Conservation (phyloP, 768 basidiomycete genomes). For the Trichaptum fuscoviolaceum region DNA sequence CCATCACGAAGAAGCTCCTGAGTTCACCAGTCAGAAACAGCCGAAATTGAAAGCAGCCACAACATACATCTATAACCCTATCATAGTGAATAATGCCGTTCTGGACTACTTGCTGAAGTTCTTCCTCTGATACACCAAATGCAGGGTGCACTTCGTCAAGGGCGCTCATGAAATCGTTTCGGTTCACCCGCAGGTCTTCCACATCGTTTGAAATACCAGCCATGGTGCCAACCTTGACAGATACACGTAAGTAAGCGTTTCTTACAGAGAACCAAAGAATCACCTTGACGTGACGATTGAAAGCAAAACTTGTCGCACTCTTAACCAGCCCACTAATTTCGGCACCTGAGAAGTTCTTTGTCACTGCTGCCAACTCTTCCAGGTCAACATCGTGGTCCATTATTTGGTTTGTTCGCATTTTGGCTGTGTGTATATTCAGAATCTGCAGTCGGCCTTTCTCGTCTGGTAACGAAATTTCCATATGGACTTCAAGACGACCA, state of each 20-base stretch:
- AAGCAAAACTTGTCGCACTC: slow-evolving; percentile 97
- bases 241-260: background rate
- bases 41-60: slow-evolving; percentile 4
- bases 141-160: slow-evolving; percentile 93
- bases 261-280: slow-evolving; percentile 1
- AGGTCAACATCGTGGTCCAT: slow-evolving; percentile 87
- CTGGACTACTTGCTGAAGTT: slow-evolving; percentile 86
- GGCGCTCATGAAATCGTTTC: slow-evolving; percentile 82
- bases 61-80: slow-evolving; percentile 64
- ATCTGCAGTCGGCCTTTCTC: slow-evolving; percentile 91
- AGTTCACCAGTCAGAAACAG: slow-evolving; percentile 5
- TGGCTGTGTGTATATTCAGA: slow-evolving; percentile 88
- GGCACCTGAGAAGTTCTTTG: slow-evolving; percentile 98
- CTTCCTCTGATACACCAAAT: slow-evolving; percentile 97
- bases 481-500: slow-evolving; percentile 97
- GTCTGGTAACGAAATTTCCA: slow-evolving; percentile 98
- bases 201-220: slow-evolving; percentile 96
- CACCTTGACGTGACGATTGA: slow-evolving; percentile 93
- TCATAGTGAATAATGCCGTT: slow-evolving; percentile 95
- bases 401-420: slow-evolving; percentile 89
- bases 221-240: slow-evolving; percentile 75
- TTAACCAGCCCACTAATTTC: slow-evolving; percentile 95
- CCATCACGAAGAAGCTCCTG: slow-evolving; percentile 87
- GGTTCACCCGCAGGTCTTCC: slow-evolving; percentile 85
- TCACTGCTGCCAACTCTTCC: slow-evolving; percentile 68